A percentile compares a stretch with the other conserved stretches of the same genome.
Conservation (phyloP, 345 rosid species). For the Boechera stricta region DNA sequence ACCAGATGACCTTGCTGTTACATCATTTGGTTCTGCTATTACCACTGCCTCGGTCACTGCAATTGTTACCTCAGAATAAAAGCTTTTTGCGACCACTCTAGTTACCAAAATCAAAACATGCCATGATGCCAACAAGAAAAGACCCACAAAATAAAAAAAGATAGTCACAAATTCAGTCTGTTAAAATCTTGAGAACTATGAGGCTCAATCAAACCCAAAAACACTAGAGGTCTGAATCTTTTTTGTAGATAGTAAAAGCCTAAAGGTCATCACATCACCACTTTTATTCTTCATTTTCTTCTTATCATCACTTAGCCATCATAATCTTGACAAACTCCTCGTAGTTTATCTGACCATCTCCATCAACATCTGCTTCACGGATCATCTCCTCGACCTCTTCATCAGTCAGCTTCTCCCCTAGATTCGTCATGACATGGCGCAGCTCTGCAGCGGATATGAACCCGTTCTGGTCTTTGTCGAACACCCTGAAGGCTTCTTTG, state of each 20-base stretch:
- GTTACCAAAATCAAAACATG: constrained; percentile 16
- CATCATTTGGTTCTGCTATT: no score
- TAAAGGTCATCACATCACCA: constrained; percentile 23
- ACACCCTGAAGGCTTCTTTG: constrained; percentile 44
- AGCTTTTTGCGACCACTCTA: background rate
- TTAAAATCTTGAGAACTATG: constrained; percentile 21
- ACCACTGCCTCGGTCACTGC: no score
- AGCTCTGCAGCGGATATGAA: constrained; percentile 43
- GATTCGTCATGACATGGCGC: constrained; percentile 39
- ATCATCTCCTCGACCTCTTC: constrained; percentile 46
- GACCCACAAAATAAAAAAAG: background rate
- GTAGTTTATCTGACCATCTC: constrained; percentile 47
- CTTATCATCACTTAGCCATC: constrained; percentile 41
- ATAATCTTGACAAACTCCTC: constrained; percentile 48
- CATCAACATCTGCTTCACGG: constrained; percentile 45
- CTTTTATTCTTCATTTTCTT: constrained; percentile 12
- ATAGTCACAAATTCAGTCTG: constrained; percentile 11
- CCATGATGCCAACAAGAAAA: background rate
- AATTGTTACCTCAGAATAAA: no score
- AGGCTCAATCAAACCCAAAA: constrained; percentile 10
- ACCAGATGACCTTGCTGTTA: no score
- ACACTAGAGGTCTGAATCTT: background rate
- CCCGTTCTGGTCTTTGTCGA: constrained; percentile 43
- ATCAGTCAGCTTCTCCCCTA: constrained; percentile 40
- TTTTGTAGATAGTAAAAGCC: background rate